Evolutionary conservation across 108 stramenopile species (phyloP).

Genomic region (Skeletonema menzelii): DNA sequence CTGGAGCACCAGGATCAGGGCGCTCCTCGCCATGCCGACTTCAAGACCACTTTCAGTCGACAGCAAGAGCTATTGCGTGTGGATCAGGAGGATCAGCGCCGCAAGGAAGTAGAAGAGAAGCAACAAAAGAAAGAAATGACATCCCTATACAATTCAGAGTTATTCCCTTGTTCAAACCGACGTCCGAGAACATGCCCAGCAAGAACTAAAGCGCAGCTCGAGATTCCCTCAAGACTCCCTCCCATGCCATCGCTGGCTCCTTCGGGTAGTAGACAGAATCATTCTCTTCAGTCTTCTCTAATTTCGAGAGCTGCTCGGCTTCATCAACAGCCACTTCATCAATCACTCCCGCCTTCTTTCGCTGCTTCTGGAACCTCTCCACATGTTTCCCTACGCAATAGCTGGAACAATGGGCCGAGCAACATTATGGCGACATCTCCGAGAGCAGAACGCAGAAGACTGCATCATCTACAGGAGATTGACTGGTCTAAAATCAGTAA

Average conservation of each 20-base stretch:
- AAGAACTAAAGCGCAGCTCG: neutral
- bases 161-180: neutral
- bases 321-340: neutral
- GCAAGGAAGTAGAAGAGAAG: neutral
- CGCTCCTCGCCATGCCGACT: neutral
- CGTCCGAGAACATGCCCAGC: neutral
- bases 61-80: slow-evolving; percentile 3
- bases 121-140: neutral
- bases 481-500: slow-evolving; percentile 4
- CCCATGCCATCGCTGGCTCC: neutral
- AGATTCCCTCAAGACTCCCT: neutral
- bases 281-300: neutral
- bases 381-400: neutral
- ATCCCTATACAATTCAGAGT: neutral
- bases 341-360: neutral
- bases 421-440: neutral
- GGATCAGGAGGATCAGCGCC: neutral
- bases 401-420: neutral
- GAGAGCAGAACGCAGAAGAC: neutral
- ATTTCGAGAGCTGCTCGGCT: neutral
- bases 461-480: neutral
- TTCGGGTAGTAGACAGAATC: neutral
- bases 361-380: neutral
- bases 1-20: neutral
- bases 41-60: neutral